Evolutionary conservation across 2,329 filamentous ascomycete species (phyloP).

Genomic region (Fusarium kyushuense): DNA sequence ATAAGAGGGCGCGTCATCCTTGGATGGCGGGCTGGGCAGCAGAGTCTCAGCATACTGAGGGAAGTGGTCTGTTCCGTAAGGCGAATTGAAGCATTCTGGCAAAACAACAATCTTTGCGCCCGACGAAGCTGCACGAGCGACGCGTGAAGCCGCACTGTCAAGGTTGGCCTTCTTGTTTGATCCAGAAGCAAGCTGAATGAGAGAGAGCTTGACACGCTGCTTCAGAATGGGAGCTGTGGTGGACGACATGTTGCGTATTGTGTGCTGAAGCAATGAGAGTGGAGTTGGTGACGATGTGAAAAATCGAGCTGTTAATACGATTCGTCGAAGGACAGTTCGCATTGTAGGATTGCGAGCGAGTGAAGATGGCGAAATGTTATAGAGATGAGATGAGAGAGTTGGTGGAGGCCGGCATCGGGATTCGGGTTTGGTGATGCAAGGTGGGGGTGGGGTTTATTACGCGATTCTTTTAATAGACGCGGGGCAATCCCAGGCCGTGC

Average conservation of each 20-base stretch:
- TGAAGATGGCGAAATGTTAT: not conserved
- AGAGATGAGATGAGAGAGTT: conserved; percentile 8
- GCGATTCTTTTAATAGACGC: conserved; percentile 23
- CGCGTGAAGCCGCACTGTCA: conserved; percentile 80
- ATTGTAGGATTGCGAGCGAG: conserved; percentile 30
- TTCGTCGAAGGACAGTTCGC: conserved; percentile 32
- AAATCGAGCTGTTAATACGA: conserved; percentile 26
- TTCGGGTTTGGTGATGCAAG: conserved; percentile 27
- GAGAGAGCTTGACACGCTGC: conserved; percentile 81
- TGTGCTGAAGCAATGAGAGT: conserved; percentile 35
- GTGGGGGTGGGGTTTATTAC: conserved; percentile 37
- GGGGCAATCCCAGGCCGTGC: conserved; percentile 19
- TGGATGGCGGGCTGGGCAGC: conserved; percentile 77
- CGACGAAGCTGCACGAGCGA: conserved; percentile 79
- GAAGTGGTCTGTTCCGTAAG: conserved; percentile 92
- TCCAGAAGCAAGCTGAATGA: conserved; percentile 84
- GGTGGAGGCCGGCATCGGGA: conserved; percentile 22
- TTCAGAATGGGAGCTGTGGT: conserved; percentile 67
- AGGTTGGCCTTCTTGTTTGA: conserved; percentile 90
- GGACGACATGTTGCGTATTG: conserved; percentile 52
- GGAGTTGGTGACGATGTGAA: conserved; percentile 21
- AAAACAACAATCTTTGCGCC: conserved; percentile 91
- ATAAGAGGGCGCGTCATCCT: conserved; percentile 81
- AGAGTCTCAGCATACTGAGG: conserved; percentile 91
- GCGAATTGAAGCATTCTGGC: conserved; percentile 99